A percentile compares a stretch with the other conserved stretches of the same genome.
Evolutionary conservation across 1,284 basidiomycete species (phyloP).

Genomic region (Marasmius fiardii): DNA sequence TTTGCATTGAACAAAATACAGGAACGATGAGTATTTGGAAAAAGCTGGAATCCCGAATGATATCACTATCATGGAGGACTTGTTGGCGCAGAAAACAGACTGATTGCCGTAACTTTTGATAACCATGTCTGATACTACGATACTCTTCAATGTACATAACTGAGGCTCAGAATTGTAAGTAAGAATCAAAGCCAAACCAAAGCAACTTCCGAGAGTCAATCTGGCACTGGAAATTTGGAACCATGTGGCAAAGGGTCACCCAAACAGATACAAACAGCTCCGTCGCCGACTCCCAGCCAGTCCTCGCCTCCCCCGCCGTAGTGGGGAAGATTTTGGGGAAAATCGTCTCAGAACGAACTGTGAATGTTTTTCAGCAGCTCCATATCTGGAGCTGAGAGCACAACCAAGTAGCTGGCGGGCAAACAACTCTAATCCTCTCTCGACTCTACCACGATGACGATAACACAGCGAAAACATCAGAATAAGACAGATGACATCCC

Average conservation of each 20-base stretch:
- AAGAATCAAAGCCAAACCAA: too few species aligned
- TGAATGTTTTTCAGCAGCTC: not conserved
- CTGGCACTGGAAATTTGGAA: too few species aligned
- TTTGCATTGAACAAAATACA: constrained; percentile 23
- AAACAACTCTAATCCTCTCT: not conserved
- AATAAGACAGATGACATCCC: constrained; percentile 72
- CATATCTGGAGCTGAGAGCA: not conserved
- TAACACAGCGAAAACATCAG: constrained; percentile 73
- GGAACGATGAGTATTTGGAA: constrained; percentile 78
- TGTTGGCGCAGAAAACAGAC: constrained; percentile 28
- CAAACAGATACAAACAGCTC: not conserved
- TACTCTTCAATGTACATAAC: too few species aligned
- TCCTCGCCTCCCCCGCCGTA: not conserved
- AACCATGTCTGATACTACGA: too few species aligned
- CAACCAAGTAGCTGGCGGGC: not conserved
- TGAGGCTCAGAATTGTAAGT: too few species aligned
- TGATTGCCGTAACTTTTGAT: not conserved
- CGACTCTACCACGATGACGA: constrained; percentile 48
- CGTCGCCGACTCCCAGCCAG: not conserved
- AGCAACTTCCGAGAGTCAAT: too few species aligned
- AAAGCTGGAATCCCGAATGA: constrained; percentile 61
- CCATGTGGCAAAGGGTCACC: too few species aligned
- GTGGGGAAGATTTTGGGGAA: not conserved
- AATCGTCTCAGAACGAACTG: not conserved
- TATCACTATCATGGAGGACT: constrained; percentile 47